phyloP scores from a whole-genome alignment of 139 green algal genomes.

The Tetradesmus lagerheimii region DNA sequence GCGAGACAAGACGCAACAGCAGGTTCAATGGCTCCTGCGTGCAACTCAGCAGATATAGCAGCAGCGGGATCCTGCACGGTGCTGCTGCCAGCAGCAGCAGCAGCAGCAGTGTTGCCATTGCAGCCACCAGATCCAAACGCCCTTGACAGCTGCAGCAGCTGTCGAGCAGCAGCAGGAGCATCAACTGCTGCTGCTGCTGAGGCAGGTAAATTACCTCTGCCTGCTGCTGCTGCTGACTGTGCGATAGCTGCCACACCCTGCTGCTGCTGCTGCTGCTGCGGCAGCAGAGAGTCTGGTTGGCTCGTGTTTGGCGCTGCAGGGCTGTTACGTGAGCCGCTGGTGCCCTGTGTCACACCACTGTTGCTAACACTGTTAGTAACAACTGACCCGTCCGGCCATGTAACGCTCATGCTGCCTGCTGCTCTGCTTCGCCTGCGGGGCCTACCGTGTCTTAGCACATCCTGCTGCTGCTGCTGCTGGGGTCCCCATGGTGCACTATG shows the following conservation, averaged over 20 bases:
- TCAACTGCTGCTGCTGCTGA: neutral
- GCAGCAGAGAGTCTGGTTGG: neutral
- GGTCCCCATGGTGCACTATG: neutral
- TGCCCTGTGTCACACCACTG: too few species aligned
- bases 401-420: neutral
- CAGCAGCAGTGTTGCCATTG: neutral
- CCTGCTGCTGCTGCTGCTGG: constrained; percentile 8
- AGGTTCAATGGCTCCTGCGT: neutral
- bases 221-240: neutral
- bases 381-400: neutral
- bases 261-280: neutral
- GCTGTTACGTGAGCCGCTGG: too few species aligned
- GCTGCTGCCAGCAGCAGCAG: neutral
- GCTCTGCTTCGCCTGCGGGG: neutral
- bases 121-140: neutral
- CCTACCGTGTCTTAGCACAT: neutral
- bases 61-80: neutral
- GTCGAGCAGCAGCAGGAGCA: neutral
- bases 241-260: neutral
- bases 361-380: neutral
- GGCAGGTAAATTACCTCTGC: too few species aligned
- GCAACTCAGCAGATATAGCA: constrained; percentile 8
- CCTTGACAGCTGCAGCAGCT: neutral
- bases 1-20: neutral
- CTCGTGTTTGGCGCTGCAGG: too few species aligned